A percentile compares a stretch with the other conserved stretches of the same genome.
These are phyloP conservation scores for Diaporthe citri DNA, from an alignment of 2,329 filamentous ascomycete genomes.

Conservation along the genomic window DNA sequence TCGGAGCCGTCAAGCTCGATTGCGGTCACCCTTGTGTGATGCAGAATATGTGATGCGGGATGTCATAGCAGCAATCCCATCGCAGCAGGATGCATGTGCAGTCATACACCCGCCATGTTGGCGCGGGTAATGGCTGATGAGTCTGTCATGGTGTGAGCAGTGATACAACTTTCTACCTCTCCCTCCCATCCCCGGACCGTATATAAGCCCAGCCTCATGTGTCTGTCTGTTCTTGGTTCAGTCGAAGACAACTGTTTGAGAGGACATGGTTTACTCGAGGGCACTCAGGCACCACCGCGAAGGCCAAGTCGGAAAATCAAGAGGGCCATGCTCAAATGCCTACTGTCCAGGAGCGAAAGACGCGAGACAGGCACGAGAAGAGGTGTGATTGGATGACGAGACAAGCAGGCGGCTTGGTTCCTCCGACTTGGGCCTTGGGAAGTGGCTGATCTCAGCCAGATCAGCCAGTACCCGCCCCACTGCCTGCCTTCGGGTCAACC, in stretches of 20 bases:
- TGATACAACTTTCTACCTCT: no score
- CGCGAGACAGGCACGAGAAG: not conserved
- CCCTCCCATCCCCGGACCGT: no score
- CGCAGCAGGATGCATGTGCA: no score
- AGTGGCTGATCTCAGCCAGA: slow-evolving; percentile 22
- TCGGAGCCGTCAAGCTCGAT: no score
- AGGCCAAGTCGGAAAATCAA: not conserved
- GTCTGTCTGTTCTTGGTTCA: not conserved
- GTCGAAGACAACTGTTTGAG: not conserved
- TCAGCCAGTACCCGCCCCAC: not conserved
- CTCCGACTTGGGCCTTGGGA: not conserved
- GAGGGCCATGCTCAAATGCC: not conserved
- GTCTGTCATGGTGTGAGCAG: no score
- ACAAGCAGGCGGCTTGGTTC: not conserved
- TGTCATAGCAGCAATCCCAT: no score
- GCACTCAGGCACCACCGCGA: no score
- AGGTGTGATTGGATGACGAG: not conserved
- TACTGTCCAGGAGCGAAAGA: not conserved
- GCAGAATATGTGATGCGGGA: no score
- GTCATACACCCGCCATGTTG: not conserved
- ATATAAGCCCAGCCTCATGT: no score
- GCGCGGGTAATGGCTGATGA: not conserved
- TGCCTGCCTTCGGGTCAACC: not conserved
- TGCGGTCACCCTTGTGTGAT: no score
- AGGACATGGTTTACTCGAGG: not conserved